Percentiles rank a stretch among this genome's conserved stretches.
Evolutionary conservation across 495 filamentous ascomycete species (phyloP).

Genomic region (Xylaria scruposa): DNA sequence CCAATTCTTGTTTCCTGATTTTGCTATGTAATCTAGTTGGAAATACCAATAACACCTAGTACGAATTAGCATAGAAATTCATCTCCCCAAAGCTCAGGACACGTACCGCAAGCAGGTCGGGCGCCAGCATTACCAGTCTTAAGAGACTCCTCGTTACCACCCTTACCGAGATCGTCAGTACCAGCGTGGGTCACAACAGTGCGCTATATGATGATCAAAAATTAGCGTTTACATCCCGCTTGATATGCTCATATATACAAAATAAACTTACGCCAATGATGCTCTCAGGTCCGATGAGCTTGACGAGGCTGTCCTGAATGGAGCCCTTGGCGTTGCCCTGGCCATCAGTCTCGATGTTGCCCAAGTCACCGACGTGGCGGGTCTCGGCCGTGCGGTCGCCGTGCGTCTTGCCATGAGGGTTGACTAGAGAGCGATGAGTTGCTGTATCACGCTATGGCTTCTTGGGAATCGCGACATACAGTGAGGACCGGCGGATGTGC

Average conservation of each 20-base stretch:
- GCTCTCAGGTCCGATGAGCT: constrained; percentile 94
- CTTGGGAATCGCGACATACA: constrained; percentile 63
- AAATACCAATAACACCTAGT: constrained; percentile 87
- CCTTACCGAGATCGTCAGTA: constrained; percentile 93
- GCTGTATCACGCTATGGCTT: constrained; percentile 1
- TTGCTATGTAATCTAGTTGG: constrained; percentile 49
- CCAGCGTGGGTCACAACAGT: constrained; percentile 94
- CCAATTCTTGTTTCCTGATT: constrained; percentile 18
- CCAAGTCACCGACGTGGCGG: constrained; percentile 96
- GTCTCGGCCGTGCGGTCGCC: constrained; percentile 80
- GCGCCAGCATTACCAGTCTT: constrained; percentile 95
- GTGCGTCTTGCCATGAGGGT: constrained; percentile 90
- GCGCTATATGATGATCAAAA: constrained; percentile 61
- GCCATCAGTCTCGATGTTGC: constrained; percentile 93
- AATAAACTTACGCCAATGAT: constrained; percentile 81
- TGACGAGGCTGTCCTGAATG: constrained; percentile 78
- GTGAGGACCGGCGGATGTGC: constrained; percentile 95
- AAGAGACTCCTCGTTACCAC: constrained; percentile 88
- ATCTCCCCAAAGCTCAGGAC: constrained; percentile 1
- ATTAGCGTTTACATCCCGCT: constrained; percentile 8
- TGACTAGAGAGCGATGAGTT: constrained; percentile 66
- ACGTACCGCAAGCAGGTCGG: constrained; percentile 89
- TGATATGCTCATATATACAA: background rate
- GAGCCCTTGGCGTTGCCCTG: constrained; percentile 85
- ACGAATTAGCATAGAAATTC: constrained; percentile 24